phyloP scores from a whole-genome alignment of 1,284 basidiomycete species.

The Moniliophthora roreri region DNA sequence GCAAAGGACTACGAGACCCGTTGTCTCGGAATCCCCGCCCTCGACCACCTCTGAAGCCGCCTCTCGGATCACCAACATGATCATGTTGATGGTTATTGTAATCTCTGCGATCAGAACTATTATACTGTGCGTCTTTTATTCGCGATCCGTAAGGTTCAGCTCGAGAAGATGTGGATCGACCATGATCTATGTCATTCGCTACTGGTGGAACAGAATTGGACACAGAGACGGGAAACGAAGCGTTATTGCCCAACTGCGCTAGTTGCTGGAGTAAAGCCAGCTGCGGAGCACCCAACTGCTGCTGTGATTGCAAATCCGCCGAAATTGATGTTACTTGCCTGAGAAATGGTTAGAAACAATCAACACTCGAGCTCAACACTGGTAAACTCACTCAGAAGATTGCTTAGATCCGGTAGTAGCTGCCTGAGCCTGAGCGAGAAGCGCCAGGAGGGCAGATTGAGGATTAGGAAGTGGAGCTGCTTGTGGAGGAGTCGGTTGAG shows the following conservation, averaged over 20 bases:
- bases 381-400: constrained; percentile 32
- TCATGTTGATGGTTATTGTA: constrained; percentile 26
- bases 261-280: constrained; percentile 73
- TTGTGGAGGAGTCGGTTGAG: constrained; percentile 28
- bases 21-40: constrained; percentile 38
- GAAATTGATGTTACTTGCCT: constrained; percentile 55
- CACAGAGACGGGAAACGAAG: constrained; percentile 20
- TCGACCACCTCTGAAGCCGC: constrained; percentile 26
- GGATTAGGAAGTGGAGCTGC: constrained; percentile 31
- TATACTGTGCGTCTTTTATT: constrained; percentile 45
- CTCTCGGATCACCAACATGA: constrained; percentile 22
- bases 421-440: constrained; percentile 66
- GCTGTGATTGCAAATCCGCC: constrained; percentile 27
- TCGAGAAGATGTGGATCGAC: constrained; percentile 31
- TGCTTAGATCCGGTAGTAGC: constrained; percentile 36
- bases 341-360: constrained; percentile 13
- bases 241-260: constrained; percentile 43
- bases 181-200: constrained; percentile 17
- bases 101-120: constrained; percentile 49
- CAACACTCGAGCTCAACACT: background rate
- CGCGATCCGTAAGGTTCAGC: constrained; percentile 42
- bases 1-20: constrained; percentile 37
- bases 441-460: constrained; percentile 64
- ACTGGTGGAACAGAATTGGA: constrained; percentile 21
- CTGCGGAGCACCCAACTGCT: constrained; percentile 49